Evolutionary conservation across 768 basidiomycete species (phyloP).

Genomic region (Boletus speciosus): DNA sequence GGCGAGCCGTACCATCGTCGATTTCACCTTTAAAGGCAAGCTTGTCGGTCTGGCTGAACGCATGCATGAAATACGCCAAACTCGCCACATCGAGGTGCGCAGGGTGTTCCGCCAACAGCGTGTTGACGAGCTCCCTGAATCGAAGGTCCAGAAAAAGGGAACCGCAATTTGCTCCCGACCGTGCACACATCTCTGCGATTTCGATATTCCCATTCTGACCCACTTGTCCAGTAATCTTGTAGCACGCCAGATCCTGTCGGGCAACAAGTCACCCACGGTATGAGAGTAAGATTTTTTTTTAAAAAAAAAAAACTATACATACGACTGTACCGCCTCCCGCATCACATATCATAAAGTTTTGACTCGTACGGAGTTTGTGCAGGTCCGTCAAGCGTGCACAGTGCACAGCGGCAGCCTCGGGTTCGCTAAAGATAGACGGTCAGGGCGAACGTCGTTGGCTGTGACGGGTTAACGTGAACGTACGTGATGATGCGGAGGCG

Average conservation of each 20-base stretch:
- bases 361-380: slow-evolving; percentile 73
- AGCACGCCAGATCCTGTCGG: slow-evolving; percentile 45
- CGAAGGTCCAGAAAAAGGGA: slow-evolving; percentile 84
- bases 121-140: slow-evolving; percentile 78
- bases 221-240: slow-evolving; percentile 79
- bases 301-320: slow-evolving; percentile 25
- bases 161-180: slow-evolving; percentile 85
- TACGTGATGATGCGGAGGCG: slow-evolving; percentile 79
- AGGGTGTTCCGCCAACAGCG: slow-evolving; percentile 77
- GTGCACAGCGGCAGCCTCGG: slow-evolving; percentile 89
- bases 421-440: slow-evolving; percentile 40
- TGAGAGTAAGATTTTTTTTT: background rate
- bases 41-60: slow-evolving; percentile 88
- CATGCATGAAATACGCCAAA: slow-evolving; percentile 84
- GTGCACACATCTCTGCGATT: slow-evolving; percentile 86
- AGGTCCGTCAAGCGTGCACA: slow-evolving; percentile 79
- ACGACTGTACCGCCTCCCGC: slow-evolving; percentile 81
- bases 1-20: slow-evolving; percentile 62
- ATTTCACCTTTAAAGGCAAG: slow-evolving; percentile 64
- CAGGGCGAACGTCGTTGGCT: background rate
- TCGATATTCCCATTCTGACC: slow-evolving; percentile 76
- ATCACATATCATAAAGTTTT: slow-evolving; percentile 91
- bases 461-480: slow-evolving; percentile 11
- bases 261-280: slow-evolving; percentile 2
- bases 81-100: slow-evolving; percentile 79